Evolutionary conservation across 2,329 filamentous ascomycete genomes (phyloP).

Genomic region (Talaromyces sp.): DNA sequence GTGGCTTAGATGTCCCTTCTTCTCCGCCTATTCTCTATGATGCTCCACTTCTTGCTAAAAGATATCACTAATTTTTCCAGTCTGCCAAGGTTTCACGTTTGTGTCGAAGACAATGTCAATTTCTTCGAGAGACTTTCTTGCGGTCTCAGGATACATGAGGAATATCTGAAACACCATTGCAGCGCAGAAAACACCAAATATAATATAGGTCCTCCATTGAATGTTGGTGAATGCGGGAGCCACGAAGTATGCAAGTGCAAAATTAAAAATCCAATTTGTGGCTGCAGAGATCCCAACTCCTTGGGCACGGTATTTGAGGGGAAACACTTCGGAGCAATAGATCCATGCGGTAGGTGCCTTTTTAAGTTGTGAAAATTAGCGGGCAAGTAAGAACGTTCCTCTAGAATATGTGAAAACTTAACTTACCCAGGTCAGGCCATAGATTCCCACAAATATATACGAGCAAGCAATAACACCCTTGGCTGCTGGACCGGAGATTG

Average conservation of each 20-base stretch:
- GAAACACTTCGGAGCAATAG: conserved; percentile 60
- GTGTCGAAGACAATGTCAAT: conserved; percentile 63
- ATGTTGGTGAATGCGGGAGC: conserved; percentile 55
- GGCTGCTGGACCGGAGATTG: conserved; percentile 44
- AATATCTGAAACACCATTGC: conserved; percentile 64
- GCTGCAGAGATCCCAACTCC: conserved; percentile 57
- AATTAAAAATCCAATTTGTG: conserved; percentile 60
- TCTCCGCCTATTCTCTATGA: conserved; percentile 5
- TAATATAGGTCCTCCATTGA: conserved; percentile 24
- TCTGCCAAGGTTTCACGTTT: conserved; percentile 26
- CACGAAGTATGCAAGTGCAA: conserved; percentile 48
- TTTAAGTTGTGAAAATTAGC: background rate
- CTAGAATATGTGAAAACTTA: no score
- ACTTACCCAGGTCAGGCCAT: conserved; percentile 40
- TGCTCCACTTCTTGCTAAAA: conserved; percentile 22
- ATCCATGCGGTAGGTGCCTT: conserved; percentile 52
- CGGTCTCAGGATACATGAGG: conserved; percentile 62
- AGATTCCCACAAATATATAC: conserved; percentile 43
- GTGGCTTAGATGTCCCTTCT: background rate
- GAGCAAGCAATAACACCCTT: conserved; percentile 60
- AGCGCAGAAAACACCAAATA: conserved; percentile 66
- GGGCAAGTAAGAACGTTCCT: no score
- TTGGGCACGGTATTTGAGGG: conserved; percentile 59
- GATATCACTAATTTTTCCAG: conserved; percentile 15
- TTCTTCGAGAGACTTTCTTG: conserved; percentile 67